Conservation (phyloP, 192 early-diverging fungal species). For the Coemansia sp. region DNA sequence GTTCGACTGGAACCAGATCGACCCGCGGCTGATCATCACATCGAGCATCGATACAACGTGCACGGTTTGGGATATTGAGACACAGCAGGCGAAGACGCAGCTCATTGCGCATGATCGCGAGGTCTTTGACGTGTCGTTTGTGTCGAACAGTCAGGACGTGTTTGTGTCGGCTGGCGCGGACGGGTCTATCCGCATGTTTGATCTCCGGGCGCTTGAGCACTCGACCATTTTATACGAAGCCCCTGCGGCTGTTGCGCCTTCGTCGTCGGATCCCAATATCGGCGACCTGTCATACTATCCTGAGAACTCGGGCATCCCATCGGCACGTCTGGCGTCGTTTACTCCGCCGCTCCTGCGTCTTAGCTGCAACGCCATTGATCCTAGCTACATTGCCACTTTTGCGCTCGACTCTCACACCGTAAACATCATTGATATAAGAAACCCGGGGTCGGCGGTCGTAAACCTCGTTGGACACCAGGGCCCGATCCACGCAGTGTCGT, state of each 20-base stretch:
- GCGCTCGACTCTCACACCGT: conserved; percentile 80
- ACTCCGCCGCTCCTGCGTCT: conserved; percentile 75
- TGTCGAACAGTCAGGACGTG: conserved; percentile 74
- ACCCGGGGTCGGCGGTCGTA: conserved; percentile 81
- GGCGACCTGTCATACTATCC: conserved; percentile 27
- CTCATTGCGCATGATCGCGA: conserved; percentile 98
- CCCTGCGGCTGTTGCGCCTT: conserved; percentile 47
- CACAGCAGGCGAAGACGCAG: conserved; percentile 96
- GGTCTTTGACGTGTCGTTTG: conserved; percentile 98
- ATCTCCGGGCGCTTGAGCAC: conserved; percentile 93
- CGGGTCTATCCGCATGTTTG: conserved; percentile 96
- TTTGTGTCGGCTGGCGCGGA: conserved; percentile 99
- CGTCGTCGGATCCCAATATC: conserved; percentile 19
- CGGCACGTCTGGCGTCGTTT: conserved; percentile 30
- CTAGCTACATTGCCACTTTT: conserved; percentile 91
- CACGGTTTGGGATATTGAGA: conserved; percentile 97
- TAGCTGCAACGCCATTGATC: conserved; percentile 87
- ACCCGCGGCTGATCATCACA: conserved; percentile 84
- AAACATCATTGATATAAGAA: conserved; percentile 88
- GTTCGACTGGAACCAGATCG: conserved; percentile 95
- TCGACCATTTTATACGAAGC: conserved; percentile 98
- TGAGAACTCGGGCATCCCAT: conserved; percentile 12
- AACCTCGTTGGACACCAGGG: conserved; percentile 80
- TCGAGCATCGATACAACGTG: conserved; percentile 99
- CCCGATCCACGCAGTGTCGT: conserved; percentile 79